Conservation (phyloP, 208 protist species). For the Leishmania tropica region DNA sequence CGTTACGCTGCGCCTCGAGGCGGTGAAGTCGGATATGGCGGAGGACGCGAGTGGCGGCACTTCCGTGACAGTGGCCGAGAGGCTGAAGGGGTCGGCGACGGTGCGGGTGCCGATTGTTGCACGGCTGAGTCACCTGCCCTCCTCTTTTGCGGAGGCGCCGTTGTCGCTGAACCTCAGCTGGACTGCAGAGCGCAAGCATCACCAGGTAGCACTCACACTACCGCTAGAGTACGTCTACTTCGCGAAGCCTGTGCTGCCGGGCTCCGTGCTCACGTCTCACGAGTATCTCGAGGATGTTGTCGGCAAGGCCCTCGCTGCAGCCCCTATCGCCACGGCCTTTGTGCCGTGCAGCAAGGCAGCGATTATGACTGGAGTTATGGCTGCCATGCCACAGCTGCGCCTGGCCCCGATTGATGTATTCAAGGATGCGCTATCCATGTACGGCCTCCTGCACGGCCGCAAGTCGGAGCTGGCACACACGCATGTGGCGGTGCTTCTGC, state of each 20-base stretch:
- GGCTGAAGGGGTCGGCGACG: slow-evolving; percentile 41
- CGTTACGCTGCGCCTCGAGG: slow-evolving; percentile 11
- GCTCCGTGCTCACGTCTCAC: slow-evolving; percentile 20
- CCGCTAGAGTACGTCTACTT: slow-evolving; percentile 67
- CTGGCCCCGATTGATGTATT: slow-evolving; percentile 67
- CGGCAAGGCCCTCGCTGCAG: slow-evolving; percentile 23
- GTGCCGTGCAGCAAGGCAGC: slow-evolving; percentile 45
- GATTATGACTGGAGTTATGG: slow-evolving; percentile 36
- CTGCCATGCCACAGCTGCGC: slow-evolving; percentile 40
- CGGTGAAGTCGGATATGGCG: neutral
- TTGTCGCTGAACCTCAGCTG: slow-evolving; percentile 41
- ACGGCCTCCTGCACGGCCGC: slow-evolving; percentile 59
- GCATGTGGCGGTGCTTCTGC: slow-evolving; percentile 73
- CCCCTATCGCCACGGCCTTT: slow-evolving; percentile 51
- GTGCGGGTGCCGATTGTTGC: slow-evolving; percentile 32
- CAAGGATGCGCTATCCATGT: slow-evolving; percentile 64
- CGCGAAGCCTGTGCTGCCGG: slow-evolving; percentile 35
- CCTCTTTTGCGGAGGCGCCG: slow-evolving; percentile 33
- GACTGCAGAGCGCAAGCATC: slow-evolving; percentile 43
- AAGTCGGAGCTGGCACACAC: slow-evolving; percentile 43
- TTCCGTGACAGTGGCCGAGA: slow-evolving; percentile 33
- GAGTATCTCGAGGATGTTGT: slow-evolving; percentile 54
- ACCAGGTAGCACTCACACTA: slow-evolving; percentile 14
- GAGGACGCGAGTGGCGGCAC: neutral
- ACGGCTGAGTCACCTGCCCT: slow-evolving; percentile 33